These are phyloP conservation scores for Emmonsiellopsis sp. DNA, from an alignment of 2,329 filamentous ascomycete species.

Conservation along the genomic window DNA sequence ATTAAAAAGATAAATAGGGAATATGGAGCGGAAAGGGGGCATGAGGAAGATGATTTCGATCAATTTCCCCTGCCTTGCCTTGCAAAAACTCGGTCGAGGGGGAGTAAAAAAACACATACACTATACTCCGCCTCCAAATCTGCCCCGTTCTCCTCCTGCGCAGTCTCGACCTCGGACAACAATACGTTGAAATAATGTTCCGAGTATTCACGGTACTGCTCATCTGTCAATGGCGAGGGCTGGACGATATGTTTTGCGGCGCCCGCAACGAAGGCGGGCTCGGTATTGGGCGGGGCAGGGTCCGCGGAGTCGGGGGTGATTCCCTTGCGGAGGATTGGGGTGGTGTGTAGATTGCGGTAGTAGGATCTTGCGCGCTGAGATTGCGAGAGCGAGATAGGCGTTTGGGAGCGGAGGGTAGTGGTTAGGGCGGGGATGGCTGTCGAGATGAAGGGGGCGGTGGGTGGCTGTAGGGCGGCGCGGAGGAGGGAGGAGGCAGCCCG, in stretches of 20 bases:
- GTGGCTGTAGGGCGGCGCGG: constrained; percentile 6
- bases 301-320: constrained; percentile 52
- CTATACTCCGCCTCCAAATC: constrained; percentile 84
- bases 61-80: too few relatives aligned
- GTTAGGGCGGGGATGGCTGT: constrained; percentile 2
- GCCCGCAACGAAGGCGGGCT: constrained; percentile 29
- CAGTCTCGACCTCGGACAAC: constrained; percentile 54
- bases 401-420: constrained; percentile 5
- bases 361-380: neutral
- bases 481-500: constrained; percentile 28
- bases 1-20: neutral
- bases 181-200: constrained; percentile 63
- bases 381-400: neutral
- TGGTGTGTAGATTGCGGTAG: constrained; percentile 23
- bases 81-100: neutral
- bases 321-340: constrained; percentile 34
- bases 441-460: constrained; percentile 10
- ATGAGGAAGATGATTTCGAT: neutral
- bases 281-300: constrained; percentile 35
- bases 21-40: neutral
- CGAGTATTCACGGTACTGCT: constrained; percentile 66
- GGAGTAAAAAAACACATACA: constrained; percentile 43
- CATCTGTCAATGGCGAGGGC: constrained; percentile 56
- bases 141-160: constrained; percentile 58
- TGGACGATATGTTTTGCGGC: constrained; percentile 34